phyloP scores from a whole-genome alignment of 176 grass and related monocot species.

The Carex myosuroides region DNA sequence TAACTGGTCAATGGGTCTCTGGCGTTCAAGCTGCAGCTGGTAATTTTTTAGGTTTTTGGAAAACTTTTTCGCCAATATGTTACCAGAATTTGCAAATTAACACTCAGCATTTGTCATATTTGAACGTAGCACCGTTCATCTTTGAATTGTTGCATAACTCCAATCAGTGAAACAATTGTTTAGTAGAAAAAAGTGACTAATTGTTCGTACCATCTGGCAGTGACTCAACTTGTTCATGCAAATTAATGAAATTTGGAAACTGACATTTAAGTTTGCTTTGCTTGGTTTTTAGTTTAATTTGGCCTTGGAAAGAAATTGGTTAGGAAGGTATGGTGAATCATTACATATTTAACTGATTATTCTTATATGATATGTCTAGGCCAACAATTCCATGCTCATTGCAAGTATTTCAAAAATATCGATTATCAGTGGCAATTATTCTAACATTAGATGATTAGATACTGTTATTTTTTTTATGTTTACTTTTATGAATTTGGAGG shows the following conservation, averaged over 20 bases:
- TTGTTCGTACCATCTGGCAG: neutral
- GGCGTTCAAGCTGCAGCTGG: constrained; percentile 86
- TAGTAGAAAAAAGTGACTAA: neutral
- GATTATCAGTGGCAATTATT: neutral
- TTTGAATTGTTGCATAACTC: neutral
- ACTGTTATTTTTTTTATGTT: neutral
- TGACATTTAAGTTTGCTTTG: neutral
- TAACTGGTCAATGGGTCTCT: constrained; percentile 66
- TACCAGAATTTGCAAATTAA: neutral
- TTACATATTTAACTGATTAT: neutral
- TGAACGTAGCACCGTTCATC: neutral
- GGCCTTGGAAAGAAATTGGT: neutral
- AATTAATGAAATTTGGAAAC: neutral
- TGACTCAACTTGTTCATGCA: neutral
- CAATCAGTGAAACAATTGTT: neutral
- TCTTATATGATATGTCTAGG: neutral
- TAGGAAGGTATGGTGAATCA: neutral
- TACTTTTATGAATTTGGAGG: neutral
- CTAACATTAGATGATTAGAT: neutral
- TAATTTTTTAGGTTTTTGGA: constrained; percentile 26
- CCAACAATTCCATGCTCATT: neutral
- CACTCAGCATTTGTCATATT: neutral
- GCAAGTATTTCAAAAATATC: neutral
- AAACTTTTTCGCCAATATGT: neutral
- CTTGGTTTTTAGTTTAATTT: neutral